Base-by-base conservation (phyloP, 2,329 filamentous ascomycete genomes). In the Capronia americana region DNA sequence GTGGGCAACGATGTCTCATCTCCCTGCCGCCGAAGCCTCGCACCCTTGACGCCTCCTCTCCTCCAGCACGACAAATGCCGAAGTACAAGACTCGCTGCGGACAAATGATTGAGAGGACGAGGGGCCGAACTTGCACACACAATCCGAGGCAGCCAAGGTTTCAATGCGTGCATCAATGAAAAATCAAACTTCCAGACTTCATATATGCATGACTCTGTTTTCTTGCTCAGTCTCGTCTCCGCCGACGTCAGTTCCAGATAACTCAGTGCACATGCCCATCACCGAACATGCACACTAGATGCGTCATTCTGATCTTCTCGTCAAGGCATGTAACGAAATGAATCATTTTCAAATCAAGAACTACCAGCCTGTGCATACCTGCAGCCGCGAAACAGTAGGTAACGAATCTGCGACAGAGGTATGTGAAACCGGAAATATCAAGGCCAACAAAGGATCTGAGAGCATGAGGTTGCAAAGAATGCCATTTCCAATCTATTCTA, bases 101-200 rank as follows among this genome's bases (percentile, higher is more conserved):
- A 17, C 20, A 12, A 6, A 17, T 28, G 48, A 12, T 12, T 23
- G 14, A 26, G 48, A 17, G 48, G 10, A 12, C 11, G 48, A 28
- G 26, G 26, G 3, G 14, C 48, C 6, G 12, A n/a, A 26, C 23
- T 12, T 28, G 48, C 48, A 53, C 26, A 28, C 48, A 53, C 23
- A 14, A 26, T 53, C 26, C 23, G 14, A 26, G 8, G 23, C n/a
- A n/a, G n/a, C 10, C 23, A 53, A 53, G 20, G n/a, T 17, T 14
- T 53, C 26, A 24, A 53, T 12, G 48, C 48, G 48, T 53, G 48
- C n/a, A 53, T 53, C 48, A 53, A 53, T 53, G 48, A 53, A 53
- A 53, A 53, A 53, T 53, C 26, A 53, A 53, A 53, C 48, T 53
- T 53, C 26, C 20, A 53, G 4, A 53, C 14, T n/a, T 7, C 5